Evolutionary conservation across 768 basidiomycete genomes (phyloP).

Genomic region (Chalciporus sphaerocephalus): DNA sequence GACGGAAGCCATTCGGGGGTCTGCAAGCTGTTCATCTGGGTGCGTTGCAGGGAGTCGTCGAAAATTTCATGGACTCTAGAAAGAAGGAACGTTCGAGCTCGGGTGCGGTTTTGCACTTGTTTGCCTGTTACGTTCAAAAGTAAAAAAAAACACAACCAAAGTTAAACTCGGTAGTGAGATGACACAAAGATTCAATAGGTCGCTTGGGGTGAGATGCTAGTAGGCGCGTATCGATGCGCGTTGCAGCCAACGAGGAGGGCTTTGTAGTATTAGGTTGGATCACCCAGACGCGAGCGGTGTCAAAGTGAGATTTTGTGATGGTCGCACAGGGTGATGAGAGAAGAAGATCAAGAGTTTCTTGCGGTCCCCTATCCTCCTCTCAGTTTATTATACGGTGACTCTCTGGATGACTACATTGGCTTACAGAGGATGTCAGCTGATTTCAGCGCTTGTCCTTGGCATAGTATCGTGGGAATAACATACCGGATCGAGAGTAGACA

Average conservation of each 20-base stretch:
- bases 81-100: slow-evolving; percentile 9
- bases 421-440: too few species aligned
- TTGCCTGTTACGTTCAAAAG: slow-evolving; percentile 28
- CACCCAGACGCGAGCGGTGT: too few species aligned
- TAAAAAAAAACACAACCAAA: slow-evolving; percentile 28
- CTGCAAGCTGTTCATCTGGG: slow-evolving; percentile 36
- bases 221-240: background rate
- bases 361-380: too few species aligned
- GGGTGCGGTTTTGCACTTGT: slow-evolving; percentile 29
- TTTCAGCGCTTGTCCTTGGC: too few species aligned
- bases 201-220: background rate
- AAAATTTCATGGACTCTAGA: slow-evolving; percentile 33
- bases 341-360: too few species aligned
- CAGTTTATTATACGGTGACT: too few species aligned
- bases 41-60: slow-evolving; percentile 29
- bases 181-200: slow-evolving; percentile 6
- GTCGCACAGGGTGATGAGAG: too few species aligned
- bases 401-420: too few species aligned
- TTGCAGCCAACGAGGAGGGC: too few species aligned
- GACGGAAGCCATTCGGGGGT: slow-evolving; percentile 44
- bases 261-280: too few species aligned
- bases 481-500: slow-evolving; percentile 16
- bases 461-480: slow-evolving; percentile 22
- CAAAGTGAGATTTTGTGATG: too few species aligned
- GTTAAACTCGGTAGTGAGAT: slow-evolving; percentile 1